Base-by-base conservation (phyloP, 1,139 yeast species). In the Zygoascus hellenicus region DNA sequence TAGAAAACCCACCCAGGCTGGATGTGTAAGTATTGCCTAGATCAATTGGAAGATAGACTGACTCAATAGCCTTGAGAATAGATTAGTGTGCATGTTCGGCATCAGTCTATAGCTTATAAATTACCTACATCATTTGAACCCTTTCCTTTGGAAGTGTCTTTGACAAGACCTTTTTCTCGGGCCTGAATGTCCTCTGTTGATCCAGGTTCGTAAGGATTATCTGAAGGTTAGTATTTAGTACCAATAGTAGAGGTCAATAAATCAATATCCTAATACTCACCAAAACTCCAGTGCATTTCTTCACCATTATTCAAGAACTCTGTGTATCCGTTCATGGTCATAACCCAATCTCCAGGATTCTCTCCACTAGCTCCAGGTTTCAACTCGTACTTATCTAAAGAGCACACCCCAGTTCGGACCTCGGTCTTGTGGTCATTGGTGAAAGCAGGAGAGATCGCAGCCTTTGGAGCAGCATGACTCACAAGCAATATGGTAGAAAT, bases 231-330 rank as follows among this genome's bases (percentile, higher is more conserved):
- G 47, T 50, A 26, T 4, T 9, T n/a, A 22, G 2, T n/a, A 22
- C 43, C 11, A 39, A 9, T 26, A 39, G 2, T n/a, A 42, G 16
- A 3, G 11, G 10, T 9, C 5, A 4, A 9, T 10, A 29, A 7
- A 7, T 11, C 14, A 11, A 9, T 28, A 11, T 2, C 13, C 4
- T 9, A 3, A 34, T 37, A 58, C 69, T 66, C 69, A 59, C 77
- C 79, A 68, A 87, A 87, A 55, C 81, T 77, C 96, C 96, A 87
- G 61, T 84, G 84, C 92, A 88, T 85, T 65, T 86, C 95, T 63
- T 87, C 95, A n/a, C 96, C 96, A 7, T 75, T 66, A 2, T 74
- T 63, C 53, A 87, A 70, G 57, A 80, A 85, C 42, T 75, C 80
- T 22, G 86, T 76, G 54, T 78, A 76, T 15, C 96, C 96, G 60